Conservation (phyloP, 1,284 basidiomycete species). For the Abortiporus biennis region DNA sequence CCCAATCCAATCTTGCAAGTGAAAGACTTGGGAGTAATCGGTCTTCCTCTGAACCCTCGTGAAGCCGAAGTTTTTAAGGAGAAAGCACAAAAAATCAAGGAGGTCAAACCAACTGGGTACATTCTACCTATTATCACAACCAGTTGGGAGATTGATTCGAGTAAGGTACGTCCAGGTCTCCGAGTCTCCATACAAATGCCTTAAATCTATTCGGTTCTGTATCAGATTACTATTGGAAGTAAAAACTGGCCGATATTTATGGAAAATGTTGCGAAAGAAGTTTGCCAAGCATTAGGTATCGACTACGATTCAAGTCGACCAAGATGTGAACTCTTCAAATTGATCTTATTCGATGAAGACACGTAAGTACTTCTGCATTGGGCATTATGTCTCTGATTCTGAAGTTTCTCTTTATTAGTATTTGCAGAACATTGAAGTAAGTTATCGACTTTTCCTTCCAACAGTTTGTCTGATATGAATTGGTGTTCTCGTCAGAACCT, state of each 20-base stretch:
- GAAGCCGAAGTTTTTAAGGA: not conserved
- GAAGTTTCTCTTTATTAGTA: slow-evolving; percentile 16
- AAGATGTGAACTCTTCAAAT: slow-evolving; percentile 32
- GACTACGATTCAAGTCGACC: slow-evolving; percentile 14
- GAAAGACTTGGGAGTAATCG: not conserved
- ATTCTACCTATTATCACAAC: slow-evolving; percentile 18
- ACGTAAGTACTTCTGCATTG: slow-evolving; percentile 21
- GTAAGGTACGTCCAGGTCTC: slow-evolving; percentile 4
- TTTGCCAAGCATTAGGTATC: slow-evolving; percentile 18
- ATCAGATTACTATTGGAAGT: slow-evolving; percentile 6
- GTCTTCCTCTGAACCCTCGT: not conserved
- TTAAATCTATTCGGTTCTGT: not conserved
- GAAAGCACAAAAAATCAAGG: not conserved
- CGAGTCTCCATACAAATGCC: not conserved
- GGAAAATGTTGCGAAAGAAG: slow-evolving; percentile 8
- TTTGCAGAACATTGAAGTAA: slow-evolving; percentile 25
- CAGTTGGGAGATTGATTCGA: slow-evolving; percentile 18
- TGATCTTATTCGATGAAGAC: slow-evolving; percentile 32
- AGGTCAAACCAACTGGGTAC: slow-evolving; percentile 6
- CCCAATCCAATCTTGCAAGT: not conserved
- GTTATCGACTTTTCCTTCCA: slow-evolving; percentile 6
- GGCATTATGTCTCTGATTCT: not conserved
- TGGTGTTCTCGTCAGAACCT: slow-evolving; percentile 20
- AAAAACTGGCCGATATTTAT: slow-evolving; percentile 3
- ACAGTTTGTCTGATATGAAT: not conserved